Evolutionary conservation across 768 basidiomycete genomes (phyloP).

Genomic region (Pleurotus salmoneostramineus): DNA sequence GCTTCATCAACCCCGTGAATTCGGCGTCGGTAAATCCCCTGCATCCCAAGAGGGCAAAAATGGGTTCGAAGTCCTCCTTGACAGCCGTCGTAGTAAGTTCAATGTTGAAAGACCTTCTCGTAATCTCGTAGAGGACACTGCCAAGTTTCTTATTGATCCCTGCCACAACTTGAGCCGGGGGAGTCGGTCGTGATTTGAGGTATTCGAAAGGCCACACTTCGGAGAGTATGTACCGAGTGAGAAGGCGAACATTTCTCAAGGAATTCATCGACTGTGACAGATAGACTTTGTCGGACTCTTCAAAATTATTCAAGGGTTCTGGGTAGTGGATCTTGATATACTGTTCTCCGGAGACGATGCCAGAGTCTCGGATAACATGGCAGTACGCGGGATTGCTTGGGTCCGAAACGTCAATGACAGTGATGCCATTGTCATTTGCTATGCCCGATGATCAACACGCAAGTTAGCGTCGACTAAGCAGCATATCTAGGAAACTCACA

Average conservation of each 20-base stretch:
- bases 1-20: no score
- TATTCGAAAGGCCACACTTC: conserved; percentile 8
- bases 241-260: neutral
- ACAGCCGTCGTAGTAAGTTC: conserved; percentile 21
- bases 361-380: conserved; percentile 9
- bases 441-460: neutral
- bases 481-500: neutral
- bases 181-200: neutral
- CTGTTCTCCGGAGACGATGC: neutral
- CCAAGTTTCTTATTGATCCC: no score
- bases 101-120: conserved; percentile 21
- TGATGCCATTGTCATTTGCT: conserved; percentile 29
- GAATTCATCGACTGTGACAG: neutral
- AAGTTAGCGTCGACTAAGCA: no score
- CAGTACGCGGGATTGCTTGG: conserved; percentile 24
- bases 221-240: conserved; percentile 1
- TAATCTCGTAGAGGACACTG: conserved; percentile 16
- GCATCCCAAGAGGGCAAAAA: no score
- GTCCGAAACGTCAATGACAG: conserved; percentile 28
- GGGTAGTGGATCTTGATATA: conserved; percentile 7
- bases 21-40: no score
- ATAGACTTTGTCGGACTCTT: no score
- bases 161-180: no score
- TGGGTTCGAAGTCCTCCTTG: no score
- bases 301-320: no score